A percentile compares a stretch with the other conserved stretches of the same genome.
Evolutionary conservation across 2,329 filamentous ascomycete species (phyloP).

Genomic region (Stemphylium lycopersici): DNA sequence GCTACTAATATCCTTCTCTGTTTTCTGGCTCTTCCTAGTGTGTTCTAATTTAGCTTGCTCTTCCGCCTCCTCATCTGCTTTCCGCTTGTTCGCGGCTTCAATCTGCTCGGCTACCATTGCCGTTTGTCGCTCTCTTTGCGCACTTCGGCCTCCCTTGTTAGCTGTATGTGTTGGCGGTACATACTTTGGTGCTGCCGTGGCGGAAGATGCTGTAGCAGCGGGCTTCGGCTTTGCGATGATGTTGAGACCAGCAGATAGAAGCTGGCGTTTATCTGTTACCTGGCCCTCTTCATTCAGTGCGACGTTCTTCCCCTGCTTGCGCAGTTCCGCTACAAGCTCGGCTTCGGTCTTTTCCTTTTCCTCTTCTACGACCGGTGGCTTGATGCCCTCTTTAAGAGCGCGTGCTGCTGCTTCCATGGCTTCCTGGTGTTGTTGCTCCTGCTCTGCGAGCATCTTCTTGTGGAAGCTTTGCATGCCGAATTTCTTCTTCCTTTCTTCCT

Average conservation of each 20-base stretch:
- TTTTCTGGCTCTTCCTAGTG: conserved; percentile 77
- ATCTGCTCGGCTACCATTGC: conserved; percentile 81
- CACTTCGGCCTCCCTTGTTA: conserved; percentile 60
- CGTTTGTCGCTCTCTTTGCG: conserved; percentile 76
- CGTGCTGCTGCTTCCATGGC: conserved; percentile 68
- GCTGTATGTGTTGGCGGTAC: not conserved
- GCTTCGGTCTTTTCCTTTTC: conserved; percentile 57
- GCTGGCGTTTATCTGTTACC: conserved; percentile 82
- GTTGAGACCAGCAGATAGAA: conserved; percentile 78
- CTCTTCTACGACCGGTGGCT: conserved; percentile 45
- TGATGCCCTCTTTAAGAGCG: conserved; percentile 43
- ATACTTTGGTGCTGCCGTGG: conserved; percentile 19
- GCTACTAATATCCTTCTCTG: conserved; percentile 74
- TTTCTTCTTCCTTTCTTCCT: conserved; percentile 68
- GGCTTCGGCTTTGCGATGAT: conserved; percentile 68
- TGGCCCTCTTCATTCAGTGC: conserved; percentile 82
- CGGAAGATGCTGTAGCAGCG: conserved; percentile 31
- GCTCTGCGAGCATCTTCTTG: conserved; percentile 72
- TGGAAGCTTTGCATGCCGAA: conserved; percentile 82
- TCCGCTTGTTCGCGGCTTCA: conserved; percentile 73
- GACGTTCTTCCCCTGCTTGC: conserved; percentile 67
- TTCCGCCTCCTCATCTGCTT: conserved; percentile 71
- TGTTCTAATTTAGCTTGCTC: conserved; percentile 68
- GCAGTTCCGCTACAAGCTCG: conserved; percentile 71
- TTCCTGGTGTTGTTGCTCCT: conserved; percentile 72